phyloP scores from a whole-genome alignment of 2,329 filamentous ascomycete genomes.

The Talaromyces piceae region DNA sequence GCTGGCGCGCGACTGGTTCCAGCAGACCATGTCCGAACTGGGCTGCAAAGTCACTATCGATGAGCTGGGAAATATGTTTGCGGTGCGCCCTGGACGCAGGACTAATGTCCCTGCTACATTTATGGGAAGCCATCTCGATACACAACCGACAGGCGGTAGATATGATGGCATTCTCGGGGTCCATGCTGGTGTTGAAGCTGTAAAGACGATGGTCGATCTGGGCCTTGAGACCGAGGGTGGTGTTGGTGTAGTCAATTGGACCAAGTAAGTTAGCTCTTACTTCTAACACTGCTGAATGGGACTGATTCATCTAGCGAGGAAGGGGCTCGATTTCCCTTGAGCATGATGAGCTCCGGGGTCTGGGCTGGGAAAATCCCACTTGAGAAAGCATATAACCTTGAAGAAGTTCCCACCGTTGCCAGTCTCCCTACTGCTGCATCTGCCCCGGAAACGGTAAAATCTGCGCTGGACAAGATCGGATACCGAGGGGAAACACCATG shows the following conservation, averaged over 20 bases:
- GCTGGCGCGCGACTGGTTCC: conserved; percentile 62
- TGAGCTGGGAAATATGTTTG: conserved; percentile 73
- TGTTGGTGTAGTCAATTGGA: conserved; percentile 58
- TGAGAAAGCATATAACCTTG: conserved; percentile 52
- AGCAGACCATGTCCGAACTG: conserved; percentile 48
- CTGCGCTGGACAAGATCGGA: conserved; percentile 63
- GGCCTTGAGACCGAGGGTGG: conserved; percentile 58
- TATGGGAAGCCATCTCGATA: conserved; percentile 63
- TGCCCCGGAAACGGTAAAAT: conserved; percentile 55
- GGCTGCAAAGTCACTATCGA: conserved; percentile 60
- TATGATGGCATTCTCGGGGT: conserved; percentile 72
- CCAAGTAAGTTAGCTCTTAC: conserved; percentile 19
- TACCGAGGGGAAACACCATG: conserved; percentile 52
- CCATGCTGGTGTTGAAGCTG: conserved; percentile 60
- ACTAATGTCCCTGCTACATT: conserved; percentile 56
- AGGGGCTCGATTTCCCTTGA: conserved; percentile 69
- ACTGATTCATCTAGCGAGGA: conserved; percentile 55
- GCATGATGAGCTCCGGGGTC: conserved; percentile 67
- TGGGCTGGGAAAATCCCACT: conserved; percentile 64
- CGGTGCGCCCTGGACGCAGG: conserved; percentile 54
- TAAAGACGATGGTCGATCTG: conserved; percentile 59
- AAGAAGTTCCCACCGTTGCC: conserved; percentile 49
- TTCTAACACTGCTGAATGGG: not conserved
- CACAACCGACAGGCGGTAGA: conserved; percentile 47
- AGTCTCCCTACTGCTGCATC: conserved; percentile 41